phyloP scores from a whole-genome alignment of 1,284 basidiomycete genomes.

The Erythrobasidium hasegawianum region DNA sequence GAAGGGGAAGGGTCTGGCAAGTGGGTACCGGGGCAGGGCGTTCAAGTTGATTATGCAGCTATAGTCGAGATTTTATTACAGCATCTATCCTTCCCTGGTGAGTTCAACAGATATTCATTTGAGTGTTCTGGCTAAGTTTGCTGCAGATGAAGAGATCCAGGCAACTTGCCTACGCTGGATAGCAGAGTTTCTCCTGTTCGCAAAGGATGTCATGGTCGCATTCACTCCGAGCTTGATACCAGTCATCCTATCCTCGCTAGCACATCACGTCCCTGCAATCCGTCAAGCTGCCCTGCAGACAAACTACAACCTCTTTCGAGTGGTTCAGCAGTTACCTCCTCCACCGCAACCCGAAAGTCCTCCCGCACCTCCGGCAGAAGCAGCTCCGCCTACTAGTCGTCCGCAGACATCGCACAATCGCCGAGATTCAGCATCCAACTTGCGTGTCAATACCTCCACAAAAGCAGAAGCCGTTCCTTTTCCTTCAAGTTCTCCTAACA shows the following conservation, averaged over 20 bases:
- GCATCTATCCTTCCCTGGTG: slow-evolving; percentile 79
- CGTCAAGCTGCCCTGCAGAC: slow-evolving; percentile 79
- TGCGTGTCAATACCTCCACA: neutral
- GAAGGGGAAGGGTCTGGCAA: slow-evolving; percentile 54
- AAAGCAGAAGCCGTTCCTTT: slow-evolving; percentile 18
- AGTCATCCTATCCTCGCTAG: slow-evolving; percentile 87
- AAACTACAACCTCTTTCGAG: slow-evolving; percentile 76
- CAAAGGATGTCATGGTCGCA: slow-evolving; percentile 84
- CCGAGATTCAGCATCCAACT: slow-evolving; percentile 35
- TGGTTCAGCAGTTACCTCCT: slow-evolving; percentile 79
- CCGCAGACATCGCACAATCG: slow-evolving; percentile 34
- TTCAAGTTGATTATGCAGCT: slow-evolving; percentile 82
- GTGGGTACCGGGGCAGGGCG: slow-evolving; percentile 90
- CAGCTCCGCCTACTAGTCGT: slow-evolving; percentile 8
- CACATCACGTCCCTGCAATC: slow-evolving; percentile 84
- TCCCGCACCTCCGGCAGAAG: slow-evolving; percentile 4
- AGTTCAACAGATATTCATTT: too few relatives aligned
- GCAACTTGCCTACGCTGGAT: slow-evolving; percentile 72
- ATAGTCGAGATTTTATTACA: slow-evolving; percentile 93
- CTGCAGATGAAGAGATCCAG: slow-evolving; percentile 51
- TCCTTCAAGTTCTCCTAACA: slow-evolving; percentile 7
- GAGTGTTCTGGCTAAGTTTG: neutral
- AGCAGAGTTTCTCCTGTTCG: slow-evolving; percentile 81
- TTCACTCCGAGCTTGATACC: slow-evolving; percentile 90
- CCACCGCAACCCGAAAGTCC: slow-evolving; percentile 47